Percentiles rank a stretch among this genome's conserved stretches.
Conservation (phyloP, 768 basidiomycete genomes). For the Collybia sp. region DNA sequence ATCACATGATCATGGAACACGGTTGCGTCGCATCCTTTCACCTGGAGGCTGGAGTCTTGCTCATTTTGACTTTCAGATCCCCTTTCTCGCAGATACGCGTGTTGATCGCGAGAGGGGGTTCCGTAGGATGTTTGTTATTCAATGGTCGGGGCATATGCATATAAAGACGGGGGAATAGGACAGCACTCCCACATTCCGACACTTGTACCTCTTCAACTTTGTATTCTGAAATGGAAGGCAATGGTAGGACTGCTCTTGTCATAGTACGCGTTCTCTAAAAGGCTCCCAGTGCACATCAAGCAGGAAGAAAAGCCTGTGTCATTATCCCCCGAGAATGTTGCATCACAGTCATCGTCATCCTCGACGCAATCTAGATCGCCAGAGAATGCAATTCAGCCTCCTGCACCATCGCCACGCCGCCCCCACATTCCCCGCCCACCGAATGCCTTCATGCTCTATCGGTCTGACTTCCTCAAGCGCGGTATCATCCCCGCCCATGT, state of each 20-base stretch:
- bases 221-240: too few species aligned
- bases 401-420: constrained; percentile 6
- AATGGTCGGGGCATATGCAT: constrained; percentile 12
- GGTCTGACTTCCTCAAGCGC: constrained; percentile 56
- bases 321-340: neutral
- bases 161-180: constrained; percentile 10
- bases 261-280: too few species aligned
- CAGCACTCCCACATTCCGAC: too few species aligned
- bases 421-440: constrained; percentile 67
- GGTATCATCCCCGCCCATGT: constrained; percentile 40
- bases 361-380: neutral
- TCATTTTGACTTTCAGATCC: constrained; percentile 14
- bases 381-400: neutral
- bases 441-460: constrained; percentile 83
- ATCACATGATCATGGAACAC: constrained; percentile 16
- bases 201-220: too few species aligned
- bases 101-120: constrained; percentile 14
- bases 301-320: constrained; percentile 1
- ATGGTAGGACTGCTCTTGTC: too few species aligned
- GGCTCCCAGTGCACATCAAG: neutral
- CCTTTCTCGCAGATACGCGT: constrained; percentile 17
- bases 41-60: constrained; percentile 9
- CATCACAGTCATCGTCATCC: neutral
- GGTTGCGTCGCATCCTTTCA: constrained; percentile 13
- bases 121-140: constrained; percentile 10